Conservation (phyloP, 441 rosid species). For the Pelargonium citronellum region DNA sequence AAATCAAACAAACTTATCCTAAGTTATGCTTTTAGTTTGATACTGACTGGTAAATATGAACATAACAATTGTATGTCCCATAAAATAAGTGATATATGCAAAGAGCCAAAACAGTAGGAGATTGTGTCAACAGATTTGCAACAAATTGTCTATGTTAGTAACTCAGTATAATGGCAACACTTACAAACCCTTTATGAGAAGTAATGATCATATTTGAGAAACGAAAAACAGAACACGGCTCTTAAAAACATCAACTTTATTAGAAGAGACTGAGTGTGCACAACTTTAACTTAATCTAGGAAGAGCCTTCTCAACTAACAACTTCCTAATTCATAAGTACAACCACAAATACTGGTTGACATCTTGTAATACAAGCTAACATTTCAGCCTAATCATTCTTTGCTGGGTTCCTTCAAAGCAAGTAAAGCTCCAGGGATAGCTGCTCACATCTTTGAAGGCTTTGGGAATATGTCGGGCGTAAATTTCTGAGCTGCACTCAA, state of each 20-base stretch:
- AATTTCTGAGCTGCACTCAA: slow-evolving; percentile 90
- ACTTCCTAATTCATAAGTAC: slow-evolving; percentile 1
- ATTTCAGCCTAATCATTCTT: background rate
- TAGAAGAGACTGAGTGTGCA: background rate
- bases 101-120: no score
- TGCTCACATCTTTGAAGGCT: slow-evolving; percentile 78
- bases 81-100: no score
- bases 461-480: slow-evolving; percentile 93
- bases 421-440: background rate
- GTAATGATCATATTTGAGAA: no score
- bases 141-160: no score
- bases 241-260: background rate
- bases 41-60: no score
- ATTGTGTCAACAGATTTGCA: no score
- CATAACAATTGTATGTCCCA: no score
- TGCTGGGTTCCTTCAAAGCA: background rate
- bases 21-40: no score
- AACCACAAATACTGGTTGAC: slow-evolving; percentile 1
- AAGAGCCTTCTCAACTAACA: background rate
- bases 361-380: background rate
- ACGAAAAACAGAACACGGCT: background rate
- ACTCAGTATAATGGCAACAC: no score
- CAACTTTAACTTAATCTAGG: background rate
- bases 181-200: no score
- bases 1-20: background rate